phyloP scores from a whole-genome alignment of 768 basidiomycete genomes.

The Hygrophorus pudorinus region DNA sequence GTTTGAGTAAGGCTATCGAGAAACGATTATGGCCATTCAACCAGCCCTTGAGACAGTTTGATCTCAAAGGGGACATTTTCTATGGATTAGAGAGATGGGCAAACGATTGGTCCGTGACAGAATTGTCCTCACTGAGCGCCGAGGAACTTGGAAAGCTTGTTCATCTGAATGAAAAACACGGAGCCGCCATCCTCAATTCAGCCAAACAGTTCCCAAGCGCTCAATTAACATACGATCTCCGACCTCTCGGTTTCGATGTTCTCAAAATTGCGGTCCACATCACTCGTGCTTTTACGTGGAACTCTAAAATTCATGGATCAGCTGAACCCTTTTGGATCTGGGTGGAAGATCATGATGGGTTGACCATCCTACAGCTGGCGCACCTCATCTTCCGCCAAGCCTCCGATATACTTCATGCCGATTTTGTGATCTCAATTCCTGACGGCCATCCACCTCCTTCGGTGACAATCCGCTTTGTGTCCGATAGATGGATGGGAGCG shows the following conservation, averaged over 20 bases:
- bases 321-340: conserved; percentile 92
- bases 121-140: conserved; percentile 60
- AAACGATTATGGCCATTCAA: conserved; percentile 92
- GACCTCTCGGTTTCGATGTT: conserved; percentile 77
- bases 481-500: conserved; percentile 90
- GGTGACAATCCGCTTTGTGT: conserved; percentile 70
- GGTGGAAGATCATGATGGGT: conserved; percentile 81
- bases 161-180: conserved; percentile 81
- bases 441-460: conserved; percentile 46
- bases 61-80: conserved; percentile 67
- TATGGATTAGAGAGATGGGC: conserved; percentile 73
- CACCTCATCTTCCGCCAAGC: conserved; percentile 63
- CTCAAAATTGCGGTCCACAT: conserved; percentile 65
- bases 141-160: conserved; percentile 68
- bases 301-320: conserved; percentile 56
- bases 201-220: conserved; percentile 81
- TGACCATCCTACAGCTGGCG: conserved; percentile 73
- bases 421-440: conserved; percentile 75
- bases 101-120: conserved; percentile 66
- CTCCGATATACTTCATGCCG: conserved; percentile 48
- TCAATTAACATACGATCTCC: conserved; percentile 53
- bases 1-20: conserved; percentile 89
- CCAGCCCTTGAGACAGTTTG: conserved; percentile 78
- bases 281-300: conserved; percentile 72
- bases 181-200: conserved; percentile 64